These are phyloP conservation scores for Mallotus nudiflorus DNA, from an alignment of 345 rosid species.

Conservation along the genomic window DNA sequence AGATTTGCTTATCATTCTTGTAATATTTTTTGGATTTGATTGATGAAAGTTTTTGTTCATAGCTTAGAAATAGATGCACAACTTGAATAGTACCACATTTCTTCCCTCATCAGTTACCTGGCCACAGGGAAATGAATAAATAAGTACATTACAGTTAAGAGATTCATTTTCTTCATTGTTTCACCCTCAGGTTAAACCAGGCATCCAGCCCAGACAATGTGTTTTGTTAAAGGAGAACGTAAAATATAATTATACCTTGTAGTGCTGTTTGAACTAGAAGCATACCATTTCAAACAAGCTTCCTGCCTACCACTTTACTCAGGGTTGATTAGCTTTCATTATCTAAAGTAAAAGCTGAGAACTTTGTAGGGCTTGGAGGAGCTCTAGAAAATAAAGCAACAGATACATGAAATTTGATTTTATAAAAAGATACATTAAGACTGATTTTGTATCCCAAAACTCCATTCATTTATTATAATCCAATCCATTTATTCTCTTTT, in stretches of 20 bases:
- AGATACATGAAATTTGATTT: background rate
- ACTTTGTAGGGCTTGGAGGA: background rate
- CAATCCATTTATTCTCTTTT: background rate
- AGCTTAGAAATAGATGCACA: background rate
- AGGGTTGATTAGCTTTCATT: background rate
- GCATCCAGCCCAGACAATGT: background rate
- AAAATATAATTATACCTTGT: background rate
- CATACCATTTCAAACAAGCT: background rate
- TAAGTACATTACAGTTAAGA: background rate
- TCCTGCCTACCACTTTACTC: background rate
- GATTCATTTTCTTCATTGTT: background rate
- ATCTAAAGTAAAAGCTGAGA: background rate
- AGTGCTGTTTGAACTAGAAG: background rate
- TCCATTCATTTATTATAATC: background rate
- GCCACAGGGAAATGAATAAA: background rate
- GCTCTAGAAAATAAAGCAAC: background rate
- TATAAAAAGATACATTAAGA: no score
- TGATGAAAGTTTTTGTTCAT: background rate
- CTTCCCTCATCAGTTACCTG: background rate
- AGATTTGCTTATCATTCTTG: conserved; percentile 1
- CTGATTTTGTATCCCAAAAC: background rate
- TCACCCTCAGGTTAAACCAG: background rate
- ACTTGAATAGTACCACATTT: background rate
- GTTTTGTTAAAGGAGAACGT: background rate
- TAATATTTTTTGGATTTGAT: background rate